Evolutionary conservation across 306 rosid genomes (phyloP).

Genomic region (Rubus idaeus): DNA sequence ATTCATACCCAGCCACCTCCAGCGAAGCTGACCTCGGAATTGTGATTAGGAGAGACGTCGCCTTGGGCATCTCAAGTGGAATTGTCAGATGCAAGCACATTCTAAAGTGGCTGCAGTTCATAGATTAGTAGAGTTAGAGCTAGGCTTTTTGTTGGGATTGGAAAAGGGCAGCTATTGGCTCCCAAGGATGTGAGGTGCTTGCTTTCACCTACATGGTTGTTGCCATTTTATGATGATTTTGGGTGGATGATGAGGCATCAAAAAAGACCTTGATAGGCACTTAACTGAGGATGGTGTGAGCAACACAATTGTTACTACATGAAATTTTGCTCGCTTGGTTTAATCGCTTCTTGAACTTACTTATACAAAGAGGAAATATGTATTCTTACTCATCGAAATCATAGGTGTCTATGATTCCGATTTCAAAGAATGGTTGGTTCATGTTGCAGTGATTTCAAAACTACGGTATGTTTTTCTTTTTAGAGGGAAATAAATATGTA

Average conservation of each 20-base stretch:
- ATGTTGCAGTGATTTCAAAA: too few relatives aligned
- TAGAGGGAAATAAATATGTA: too few relatives aligned
- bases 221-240: constrained; percentile 90
- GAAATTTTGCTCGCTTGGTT: constrained; percentile 96
- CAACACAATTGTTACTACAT: constrained; percentile 91
- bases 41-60: too few relatives aligned
- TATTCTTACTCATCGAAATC: too few relatives aligned
- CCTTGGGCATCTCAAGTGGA: constrained; percentile 84
- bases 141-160: constrained; percentile 83
- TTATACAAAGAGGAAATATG: constrained; percentile 69
- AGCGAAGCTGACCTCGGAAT: too few relatives aligned
- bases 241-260: constrained; percentile 97
- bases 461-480: too few relatives aligned
- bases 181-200: constrained; percentile 79
- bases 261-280: constrained; percentile 88
- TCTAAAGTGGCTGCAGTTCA: constrained; percentile 82
- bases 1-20: too few relatives aligned
- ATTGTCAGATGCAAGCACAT: constrained; percentile 67
- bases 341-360: constrained; percentile 83
- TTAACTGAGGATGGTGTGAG: constrained; percentile 94
- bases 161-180: constrained; percentile 85
- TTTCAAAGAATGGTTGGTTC: too few relatives aligned
- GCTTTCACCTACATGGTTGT: constrained; percentile 88
- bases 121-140: constrained; percentile 89
- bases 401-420: too few relatives aligned